Conservation (phyloP, 2,329 filamentous ascomycete genomes). For the Scortechinia acanthostroma region DNA sequence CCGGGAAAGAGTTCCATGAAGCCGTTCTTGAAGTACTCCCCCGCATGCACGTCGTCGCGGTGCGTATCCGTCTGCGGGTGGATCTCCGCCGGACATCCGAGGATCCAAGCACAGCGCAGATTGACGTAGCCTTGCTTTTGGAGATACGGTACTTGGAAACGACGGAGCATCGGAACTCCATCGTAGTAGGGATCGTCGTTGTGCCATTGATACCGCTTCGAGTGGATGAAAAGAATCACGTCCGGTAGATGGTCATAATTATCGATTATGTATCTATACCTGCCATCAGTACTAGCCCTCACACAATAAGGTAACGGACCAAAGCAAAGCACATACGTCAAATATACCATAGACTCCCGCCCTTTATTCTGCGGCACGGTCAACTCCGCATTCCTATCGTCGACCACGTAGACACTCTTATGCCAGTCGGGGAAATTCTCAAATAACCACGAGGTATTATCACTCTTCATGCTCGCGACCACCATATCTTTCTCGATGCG, state of each 20-base stretch:
- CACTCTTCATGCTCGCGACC: conserved; percentile 11
- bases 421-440: conserved; percentile 18
- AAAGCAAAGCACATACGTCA: conserved; percentile 17
- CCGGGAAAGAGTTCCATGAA: conserved; percentile 12
- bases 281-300: not conserved
- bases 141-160: conserved; percentile 28
- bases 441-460: conserved; percentile 15
- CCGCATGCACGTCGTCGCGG: conserved; percentile 6
- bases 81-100: conserved; percentile 28
- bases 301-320: too few relatives aligned
- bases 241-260: conserved; percentile 18
- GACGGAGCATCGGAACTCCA: conserved; percentile 28
- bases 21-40: conserved; percentile 8
- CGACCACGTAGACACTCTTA: conserved; percentile 30
- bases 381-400: conserved; percentile 25
- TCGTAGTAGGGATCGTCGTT: conserved; percentile 26
- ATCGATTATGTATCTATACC: conserved; percentile 15
- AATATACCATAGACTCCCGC: conserved; percentile 23
- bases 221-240: conserved; percentile 19
- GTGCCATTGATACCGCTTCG: conserved; percentile 19
- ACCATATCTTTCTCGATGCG: conserved; percentile 7
- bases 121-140: conserved; percentile 37
- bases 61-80: conserved; percentile 8
- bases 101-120: conserved; percentile 36
- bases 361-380: conserved; percentile 26